Evolutionary conservation across 202 grass and related monocot species (phyloP), one percentile per base, ranked within the genome.

Genomic region (Eragrostis tef): DNA sequence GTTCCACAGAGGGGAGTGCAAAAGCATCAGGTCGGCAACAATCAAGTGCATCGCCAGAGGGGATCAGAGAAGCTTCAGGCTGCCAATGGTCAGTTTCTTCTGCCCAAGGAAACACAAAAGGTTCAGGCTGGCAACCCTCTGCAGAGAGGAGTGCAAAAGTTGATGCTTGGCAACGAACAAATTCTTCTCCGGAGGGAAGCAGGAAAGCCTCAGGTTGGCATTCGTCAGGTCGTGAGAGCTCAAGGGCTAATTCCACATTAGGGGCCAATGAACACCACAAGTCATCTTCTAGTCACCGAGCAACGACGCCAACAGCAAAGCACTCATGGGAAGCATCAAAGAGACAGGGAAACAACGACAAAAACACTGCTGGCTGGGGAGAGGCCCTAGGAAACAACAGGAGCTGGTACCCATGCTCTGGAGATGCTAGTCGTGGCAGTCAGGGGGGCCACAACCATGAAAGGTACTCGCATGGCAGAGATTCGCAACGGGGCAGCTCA

Each of bases 381-480:
- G 88, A 75, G 63, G 69, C 75, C 26, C 9, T 70, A 14, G 88
- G 80, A 74, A 79, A 74, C 46, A 82, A 89, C 79, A 93, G 65
- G 61, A 86, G 22, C 81, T 88, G 81, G 86, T 24, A 84, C 44
- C 9, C 84, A 65, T 80, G 80, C 54, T 49, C 84, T 25, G 88
- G 80, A 26, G 84, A 75, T 79, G 75, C 70, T 53, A 67, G 79
- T 59, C 84, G 75, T 60, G 61, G 87, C 48, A 67, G 79, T 52
- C 92, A 91, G 22, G 78, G 83, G 73, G 81, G 54, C 64, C 81
- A 89, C 59, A 83, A 87, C 29, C 87, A 77, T 59, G 85, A 86
- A 6, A 75, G 85, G 51, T 64, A 83, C 57, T 58, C 54, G 2
- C 62, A 83, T 11, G 70, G 59, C 27, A 85, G 50, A 3, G 91